Evolutionary conservation across 1,284 basidiomycete genomes (phyloP).

Genomic region (Puccinia triticina): DNA sequence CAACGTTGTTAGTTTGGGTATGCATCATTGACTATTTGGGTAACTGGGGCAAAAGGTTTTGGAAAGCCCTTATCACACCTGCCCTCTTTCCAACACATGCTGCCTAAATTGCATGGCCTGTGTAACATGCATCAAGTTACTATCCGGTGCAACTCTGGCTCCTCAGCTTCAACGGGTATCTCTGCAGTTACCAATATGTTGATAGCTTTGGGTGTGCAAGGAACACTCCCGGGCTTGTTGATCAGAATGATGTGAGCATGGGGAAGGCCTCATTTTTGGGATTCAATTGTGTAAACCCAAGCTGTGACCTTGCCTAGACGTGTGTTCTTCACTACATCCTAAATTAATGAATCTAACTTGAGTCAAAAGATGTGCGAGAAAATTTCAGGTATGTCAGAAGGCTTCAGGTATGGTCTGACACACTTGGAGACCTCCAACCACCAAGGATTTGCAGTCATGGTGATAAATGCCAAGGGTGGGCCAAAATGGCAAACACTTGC

Average conservation of each 20-base stretch:
- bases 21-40: background rate
- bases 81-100: background rate
- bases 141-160: background rate
- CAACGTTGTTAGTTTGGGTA: background rate
- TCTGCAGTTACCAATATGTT: background rate
- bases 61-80: background rate
- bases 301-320: background rate
- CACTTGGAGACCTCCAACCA: constrained; percentile 17
- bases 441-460: constrained; percentile 25
- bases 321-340: background rate
- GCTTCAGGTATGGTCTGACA: background rate
- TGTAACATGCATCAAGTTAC: background rate
- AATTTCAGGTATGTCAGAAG: background rate
- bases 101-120: background rate
- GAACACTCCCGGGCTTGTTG: background rate
- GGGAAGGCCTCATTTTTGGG: constrained; percentile 31
- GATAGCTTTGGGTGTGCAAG: background rate
- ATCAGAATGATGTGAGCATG: constrained; percentile 32
- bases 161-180: background rate
- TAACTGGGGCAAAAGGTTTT: background rate
- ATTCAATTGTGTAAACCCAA: background rate
- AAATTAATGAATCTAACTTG: background rate
- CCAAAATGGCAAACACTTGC: background rate
- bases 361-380: background rate
- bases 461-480: constrained; percentile 3